A percentile compares a stretch with the other conserved stretches of the same genome.
Evolutionary conservation across 1,139 yeast genomes (phyloP).

Genomic region (Pichia terricola): DNA sequence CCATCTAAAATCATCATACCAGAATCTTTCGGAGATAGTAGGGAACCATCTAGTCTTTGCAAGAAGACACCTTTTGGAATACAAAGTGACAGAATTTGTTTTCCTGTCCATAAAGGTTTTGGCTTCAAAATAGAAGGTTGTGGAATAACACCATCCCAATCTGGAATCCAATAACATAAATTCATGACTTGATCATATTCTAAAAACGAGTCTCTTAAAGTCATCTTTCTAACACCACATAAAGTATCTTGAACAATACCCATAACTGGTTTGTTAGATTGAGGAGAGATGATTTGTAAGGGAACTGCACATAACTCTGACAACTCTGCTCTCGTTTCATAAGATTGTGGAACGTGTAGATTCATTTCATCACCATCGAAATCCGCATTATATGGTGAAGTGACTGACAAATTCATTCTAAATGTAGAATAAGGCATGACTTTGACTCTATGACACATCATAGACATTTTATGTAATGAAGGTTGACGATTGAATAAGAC

Average conservation of each 20-base stretch:
- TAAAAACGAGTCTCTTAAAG: slow-evolving; percentile 78
- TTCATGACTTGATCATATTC: slow-evolving; percentile 95
- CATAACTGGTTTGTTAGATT: slow-evolving; percentile 98
- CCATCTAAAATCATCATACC: slow-evolving; percentile 93
- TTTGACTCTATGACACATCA: slow-evolving; percentile 99
- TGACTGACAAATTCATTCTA: slow-evolving; percentile 90
- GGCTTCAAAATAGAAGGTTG: slow-evolving; percentile 93
- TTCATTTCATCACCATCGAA: slow-evolving; percentile 99
- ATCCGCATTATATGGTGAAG: slow-evolving; percentile 99
- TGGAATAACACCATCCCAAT: slow-evolving; percentile 99
- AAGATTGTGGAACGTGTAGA: slow-evolving; percentile 98
- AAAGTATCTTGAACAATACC: slow-evolving; percentile 98
- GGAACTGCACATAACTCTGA: slow-evolving; percentile 96
- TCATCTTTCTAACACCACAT: slow-evolving; percentile 95
- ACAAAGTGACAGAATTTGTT: slow-evolving; percentile 84
- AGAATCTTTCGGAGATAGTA: slow-evolving; percentile 74
- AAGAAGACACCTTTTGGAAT: slow-evolving; percentile 94
- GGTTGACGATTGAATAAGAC: slow-evolving; percentile 99
- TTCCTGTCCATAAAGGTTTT: slow-evolving; percentile 96
- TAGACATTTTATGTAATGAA: slow-evolving; percentile 96
- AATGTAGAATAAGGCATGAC: slow-evolving; percentile 99
- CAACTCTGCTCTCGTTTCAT: slow-evolving; percentile 94
- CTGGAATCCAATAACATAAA: slow-evolving; percentile 94
- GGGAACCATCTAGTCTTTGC: slow-evolving; percentile 89
- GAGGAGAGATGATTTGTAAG: slow-evolving; percentile 94